Evolutionary conservation across 2,329 filamentous ascomycete genomes (phyloP).

Genomic region (Dactylonectria estremocensis): DNA sequence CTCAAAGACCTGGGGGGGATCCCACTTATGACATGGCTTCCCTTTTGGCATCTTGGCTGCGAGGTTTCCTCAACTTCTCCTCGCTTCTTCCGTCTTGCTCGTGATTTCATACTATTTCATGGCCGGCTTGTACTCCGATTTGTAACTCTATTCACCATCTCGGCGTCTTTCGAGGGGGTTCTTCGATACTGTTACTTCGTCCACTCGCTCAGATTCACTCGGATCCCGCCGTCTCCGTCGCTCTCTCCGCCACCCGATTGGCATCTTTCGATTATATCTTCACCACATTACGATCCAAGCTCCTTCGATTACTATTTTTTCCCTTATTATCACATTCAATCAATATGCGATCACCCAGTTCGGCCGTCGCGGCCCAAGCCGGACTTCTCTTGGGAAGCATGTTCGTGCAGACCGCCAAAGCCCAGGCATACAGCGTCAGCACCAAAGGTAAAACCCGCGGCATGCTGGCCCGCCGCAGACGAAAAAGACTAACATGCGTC

Average conservation of each 20-base stretch:
- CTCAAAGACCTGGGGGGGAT: constrained; percentile 7
- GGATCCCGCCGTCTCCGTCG: not conserved
- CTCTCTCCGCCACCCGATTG: not conserved
- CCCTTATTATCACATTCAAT: constrained; percentile 3
- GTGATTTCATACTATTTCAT: not conserved
- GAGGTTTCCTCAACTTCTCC: not conserved
- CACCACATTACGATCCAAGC: not conserved
- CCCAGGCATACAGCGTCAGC: constrained; percentile 51
- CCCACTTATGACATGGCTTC: not conserved
- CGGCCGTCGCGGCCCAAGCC: constrained; percentile 30
- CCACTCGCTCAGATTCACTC: not conserved
- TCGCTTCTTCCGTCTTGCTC: too few relatives aligned
- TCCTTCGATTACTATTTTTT: not conserved
- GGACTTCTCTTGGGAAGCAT: constrained; percentile 35
- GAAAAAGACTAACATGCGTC: not conserved
- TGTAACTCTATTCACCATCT: not conserved
- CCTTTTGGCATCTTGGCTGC: constrained; percentile 6
- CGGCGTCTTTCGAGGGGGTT: not conserved
- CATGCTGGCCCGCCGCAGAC: not conserved
- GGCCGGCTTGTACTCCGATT: not conserved
- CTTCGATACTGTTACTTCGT: not conserved
- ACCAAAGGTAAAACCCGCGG: constrained; percentile 45
- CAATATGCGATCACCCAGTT: constrained; percentile 5
- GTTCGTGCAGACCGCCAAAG: constrained; percentile 38
- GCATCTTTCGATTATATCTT: too few relatives aligned